Conservation (phyloP, 192 early-diverging fungal genomes). For the Coemansia sp. region DNA sequence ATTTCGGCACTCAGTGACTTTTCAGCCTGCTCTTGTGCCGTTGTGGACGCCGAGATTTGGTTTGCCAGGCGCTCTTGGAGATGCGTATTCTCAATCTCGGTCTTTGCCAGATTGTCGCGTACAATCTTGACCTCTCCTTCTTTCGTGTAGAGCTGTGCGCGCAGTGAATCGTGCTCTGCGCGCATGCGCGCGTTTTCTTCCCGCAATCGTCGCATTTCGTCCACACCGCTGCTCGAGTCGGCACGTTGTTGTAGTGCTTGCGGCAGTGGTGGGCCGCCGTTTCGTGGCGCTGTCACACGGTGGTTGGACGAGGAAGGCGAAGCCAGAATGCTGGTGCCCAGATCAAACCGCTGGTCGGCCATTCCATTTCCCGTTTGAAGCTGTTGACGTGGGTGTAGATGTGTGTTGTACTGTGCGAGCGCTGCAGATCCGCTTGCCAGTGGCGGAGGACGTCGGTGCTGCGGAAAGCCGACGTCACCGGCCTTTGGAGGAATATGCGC, state of each 20-base stretch:
- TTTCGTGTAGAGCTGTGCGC: slow-evolving; percentile 40
- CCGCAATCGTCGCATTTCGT: slow-evolving; percentile 28
- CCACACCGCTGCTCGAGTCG: neutral
- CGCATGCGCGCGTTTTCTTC: slow-evolving; percentile 32
- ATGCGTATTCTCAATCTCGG: slow-evolving; percentile 52
- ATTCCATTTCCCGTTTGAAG: neutral
- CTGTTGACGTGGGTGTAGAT: neutral
- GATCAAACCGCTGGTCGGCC: slow-evolving; percentile 8
- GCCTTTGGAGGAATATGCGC: slow-evolving; percentile 32
- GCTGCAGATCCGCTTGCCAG: neutral
- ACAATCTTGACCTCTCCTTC: slow-evolving; percentile 53
- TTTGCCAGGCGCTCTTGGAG: slow-evolving; percentile 47
- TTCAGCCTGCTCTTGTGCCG: slow-evolving; percentile 11
- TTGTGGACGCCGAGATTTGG: slow-evolving; percentile 19
- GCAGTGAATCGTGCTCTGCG: slow-evolving; percentile 25
- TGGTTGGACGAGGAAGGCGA: slow-evolving; percentile 1
- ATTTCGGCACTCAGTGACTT: slow-evolving; percentile 22
- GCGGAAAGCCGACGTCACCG: neutral
- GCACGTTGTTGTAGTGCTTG: neutral
- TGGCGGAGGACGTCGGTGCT: neutral
- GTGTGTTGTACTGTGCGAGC: neutral
- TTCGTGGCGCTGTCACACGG: neutral
- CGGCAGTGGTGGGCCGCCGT: neutral
- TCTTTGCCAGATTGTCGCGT: slow-evolving; percentile 43
- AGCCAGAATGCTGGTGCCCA: slow-evolving; percentile 9